A percentile compares a stretch with the other conserved stretches of the same genome.
Conservation (phyloP, 2,329 filamentous ascomycete species). For the Grosmannia huntii region DNA sequence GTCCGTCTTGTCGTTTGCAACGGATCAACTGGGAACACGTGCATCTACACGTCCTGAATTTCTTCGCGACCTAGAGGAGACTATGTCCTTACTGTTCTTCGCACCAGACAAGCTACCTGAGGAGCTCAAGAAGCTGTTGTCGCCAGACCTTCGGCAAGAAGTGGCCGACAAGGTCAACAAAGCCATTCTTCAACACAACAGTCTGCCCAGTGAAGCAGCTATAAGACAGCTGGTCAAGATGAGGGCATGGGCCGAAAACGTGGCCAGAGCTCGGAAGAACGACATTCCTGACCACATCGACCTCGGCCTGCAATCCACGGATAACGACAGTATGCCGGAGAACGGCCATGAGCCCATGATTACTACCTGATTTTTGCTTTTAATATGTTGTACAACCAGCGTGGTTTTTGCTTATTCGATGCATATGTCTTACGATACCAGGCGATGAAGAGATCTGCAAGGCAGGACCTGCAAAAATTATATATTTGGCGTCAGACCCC, state of each 20-base stretch:
- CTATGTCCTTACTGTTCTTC: constrained; percentile 86
- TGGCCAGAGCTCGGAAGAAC: constrained; percentile 33
- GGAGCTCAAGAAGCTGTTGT: constrained; percentile 61
- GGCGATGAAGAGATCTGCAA: not conserved
- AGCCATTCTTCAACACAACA: constrained; percentile 65
- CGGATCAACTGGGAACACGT: constrained; percentile 71
- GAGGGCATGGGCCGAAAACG: constrained; percentile 71
- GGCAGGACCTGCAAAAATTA: not conserved
- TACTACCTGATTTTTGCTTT: constrained; percentile 26
- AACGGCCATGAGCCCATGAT: constrained; percentile 40
- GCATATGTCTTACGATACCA: not conserved
- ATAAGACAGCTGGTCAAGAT: constrained; percentile 72
- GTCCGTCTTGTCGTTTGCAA: constrained; percentile 76
- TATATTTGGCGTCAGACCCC: not conserved
- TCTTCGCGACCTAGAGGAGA: constrained; percentile 75
- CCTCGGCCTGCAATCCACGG: constrained; percentile 25
- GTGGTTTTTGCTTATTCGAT: not conserved
- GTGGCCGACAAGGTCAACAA: constrained; percentile 87
- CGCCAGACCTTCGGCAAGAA: constrained; percentile 64
- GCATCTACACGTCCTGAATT: constrained; percentile 74
- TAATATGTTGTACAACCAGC: not conserved
- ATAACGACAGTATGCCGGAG: constrained; percentile 19
- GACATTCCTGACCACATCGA: constrained; percentile 27
- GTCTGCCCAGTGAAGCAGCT: constrained; percentile 62
- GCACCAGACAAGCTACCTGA: constrained; percentile 67